Base-by-base conservation (phyloP, 75 land plant species). In the Adiantum capillusveneris region DNA sequence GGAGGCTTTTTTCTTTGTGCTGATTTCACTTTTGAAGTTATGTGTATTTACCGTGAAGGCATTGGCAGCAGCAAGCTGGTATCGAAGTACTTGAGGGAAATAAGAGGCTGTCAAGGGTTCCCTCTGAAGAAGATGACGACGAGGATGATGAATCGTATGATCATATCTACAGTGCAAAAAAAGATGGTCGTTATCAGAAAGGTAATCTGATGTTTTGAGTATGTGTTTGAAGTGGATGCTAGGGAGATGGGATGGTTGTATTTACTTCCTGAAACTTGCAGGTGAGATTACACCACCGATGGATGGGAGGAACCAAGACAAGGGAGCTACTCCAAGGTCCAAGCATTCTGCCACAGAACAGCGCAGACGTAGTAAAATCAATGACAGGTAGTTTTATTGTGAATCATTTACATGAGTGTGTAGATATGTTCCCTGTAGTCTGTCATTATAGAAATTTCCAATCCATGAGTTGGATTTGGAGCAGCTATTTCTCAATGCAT, bases 301-400 rank as follows among this genome's bases (percentile, higher is more conserved):
- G 71, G 77, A 30, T 57, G 75, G 71, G 69, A 61, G 39, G 53
- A 34, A 18, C 18, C 84, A 88, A 34, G 74, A 75, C 57, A 83
- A 67, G 65, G 80, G 81, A 6, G 72, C 53, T 49, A 89, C 90
- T 6, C 85, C 87, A 25, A 67, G 95, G 43, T 89, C 95, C 30
- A 89, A 89, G 61, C 95, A 89, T 56, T 89, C 95, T 7, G 95
- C 86, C 43, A 89, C 91, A 18, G 95, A 89, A 69, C 95, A 89
- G 69, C 77, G 92, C n/a, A 57, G 90, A 28, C 72, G 95, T 39
- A 83, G 87, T 70, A 89, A 86, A 39, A 89, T 89, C 17, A 89
- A 89, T 74, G 95, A 86, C 65, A 86, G 93, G 93, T 60, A 64
- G 11, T n/a, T n/a, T n/a, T n/a, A n/a, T n/a, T n/a, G n/a, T n/a